Evolutionary conservation across 2,329 filamentous ascomycete genomes (phyloP), one percentile per base, ranked within the genome.

Genomic region (Ophiostoma triangulosporum): DNA sequence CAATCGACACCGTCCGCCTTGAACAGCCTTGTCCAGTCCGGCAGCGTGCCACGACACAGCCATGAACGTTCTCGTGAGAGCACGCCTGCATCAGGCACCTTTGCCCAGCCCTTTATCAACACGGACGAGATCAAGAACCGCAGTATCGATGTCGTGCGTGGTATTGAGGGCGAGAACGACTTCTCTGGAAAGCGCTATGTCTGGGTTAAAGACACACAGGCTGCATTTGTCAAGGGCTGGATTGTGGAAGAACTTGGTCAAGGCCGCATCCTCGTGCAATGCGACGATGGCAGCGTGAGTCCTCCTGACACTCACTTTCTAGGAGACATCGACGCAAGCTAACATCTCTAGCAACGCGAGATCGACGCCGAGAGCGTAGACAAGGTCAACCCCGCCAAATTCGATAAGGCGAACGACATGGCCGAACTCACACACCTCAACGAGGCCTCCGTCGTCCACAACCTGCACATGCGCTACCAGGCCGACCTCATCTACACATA

Each of bases 371-470:
- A 97, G 62, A 85, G 82, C 62, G 89, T 96, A 60, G 94, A 98
- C 75, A 97, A 96, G 70, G 94, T 98, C 73, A 98, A 98, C 69
- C 93, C 93, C 48, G 91, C 91, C 64, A 98, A 98, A 67, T 98
- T 98, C 71, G 93, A 98, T 77, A 98, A 96, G 70, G 91, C 91
- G 59, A 89, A 94, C 71, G 94, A 98, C 68, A 98, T 98, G 93
- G 93, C 94, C 24, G 93, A 98, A 68, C 77, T 98, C 64, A 98
- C 93, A 6, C 93, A 98, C 68, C 74, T 98, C 59, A 98, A 98
- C 69, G 93, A 98, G 70, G 87, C 91, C 22, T 97, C 93, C 0
- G 93, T 98, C 51, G 90, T 98, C 51, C 90, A 98, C 71, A 98
- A 98, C 65, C 77, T 98, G 54, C 86, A 95, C 61, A 91, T 88